Evolutionary conservation across 1,284 basidiomycete genomes (phyloP), one percentile per base, ranked within the genome.

Genomic region (Fistulinella staudtii): DNA sequence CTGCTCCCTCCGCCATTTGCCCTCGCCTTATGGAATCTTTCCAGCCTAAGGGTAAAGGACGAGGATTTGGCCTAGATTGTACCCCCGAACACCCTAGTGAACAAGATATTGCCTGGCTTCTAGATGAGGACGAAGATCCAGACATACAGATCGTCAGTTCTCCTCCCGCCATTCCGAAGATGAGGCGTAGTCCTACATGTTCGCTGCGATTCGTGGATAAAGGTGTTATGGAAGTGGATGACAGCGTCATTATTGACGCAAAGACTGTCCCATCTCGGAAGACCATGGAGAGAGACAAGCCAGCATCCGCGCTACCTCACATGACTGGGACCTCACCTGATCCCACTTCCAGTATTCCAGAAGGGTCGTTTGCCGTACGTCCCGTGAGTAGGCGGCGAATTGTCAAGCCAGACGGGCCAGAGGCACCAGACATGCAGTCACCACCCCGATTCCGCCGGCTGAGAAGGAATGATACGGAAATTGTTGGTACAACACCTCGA

Each of bases 61-160:
- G 41, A 36, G 22, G 13, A 15, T 14, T 21, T 15, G 31, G 52
- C 18, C 17, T 29, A 15, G 11, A 42, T 21, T 13, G 39, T 18
- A 37, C 35, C 11, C 17, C 39, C 5, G 24, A 40, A 43, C 42
- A 29, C 36, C 42, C 45, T 27, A 41, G 47, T 17, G 54, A 63
- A 21, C 54, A 67, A 27, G 69, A 70, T 51, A 79, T 85, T 64
- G 72, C 76, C 3, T 85, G 83, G 82, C 66, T 85, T 18, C 62
- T 85, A 10, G 79, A 80, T 34, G 80, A 81, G 38, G 77, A 80
- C 41, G 75, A 77, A 43, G 73, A 74, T 3, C 68, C 67, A 4
- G 67, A 72, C 37, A 65, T 82, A 46, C 68, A 74, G 41, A 71
- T 82, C 31, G 41, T 75, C 9, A 63, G 67, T 37, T 80, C 78